Evolutionary conservation across 208 protist species (phyloP), one percentile per base, ranked within the genome.

Genomic region (Phytomonas francai): DNA sequence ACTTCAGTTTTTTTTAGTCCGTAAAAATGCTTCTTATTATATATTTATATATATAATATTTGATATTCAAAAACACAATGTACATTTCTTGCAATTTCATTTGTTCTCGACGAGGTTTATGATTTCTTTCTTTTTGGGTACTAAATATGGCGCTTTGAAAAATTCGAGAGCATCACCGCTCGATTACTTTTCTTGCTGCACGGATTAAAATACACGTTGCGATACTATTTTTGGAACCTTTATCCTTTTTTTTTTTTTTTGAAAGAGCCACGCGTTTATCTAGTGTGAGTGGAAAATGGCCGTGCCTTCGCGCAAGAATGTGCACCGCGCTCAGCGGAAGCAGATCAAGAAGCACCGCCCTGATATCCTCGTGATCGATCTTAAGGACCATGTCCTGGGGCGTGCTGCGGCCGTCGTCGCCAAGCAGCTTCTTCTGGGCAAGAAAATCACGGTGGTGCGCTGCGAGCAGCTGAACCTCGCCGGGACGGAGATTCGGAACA

Each of bases 401-500:
- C 92, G 98, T 65, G 91, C 99, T 14, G 97, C 97, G 27, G 97
- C 97, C 36, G 89, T 97, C 57, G 84, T 99, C 27, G 97, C 98
- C 67, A 99, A 99, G 91, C 88, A 99, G 82, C 79, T 99, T 29
- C 87, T 99, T 1, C 76, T 82, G 63, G 98, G 98, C 51, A 93
- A 98, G 82, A 91, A 97, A 63, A 89, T 99, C 72, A 97, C 98
- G 51, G 88, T 98, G 32, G 96, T 99, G 34, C 90, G 98, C 60
- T 97, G 93, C 79, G 98, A 99, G 87, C 89, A 98, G 71, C 79
- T 98, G 62, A 95, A 85, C 73, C 95, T 99, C 65, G 94, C 93
- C 36, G 97, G 97, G 58, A 85, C 93, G 29, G 82, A 99, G 77
- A 92, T 97, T 83, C 97, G 98, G 76, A 99, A 99, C 97, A 99